Conservation (phyloP, 148 eudicot species). For the Persicaria maculosa region DNA sequence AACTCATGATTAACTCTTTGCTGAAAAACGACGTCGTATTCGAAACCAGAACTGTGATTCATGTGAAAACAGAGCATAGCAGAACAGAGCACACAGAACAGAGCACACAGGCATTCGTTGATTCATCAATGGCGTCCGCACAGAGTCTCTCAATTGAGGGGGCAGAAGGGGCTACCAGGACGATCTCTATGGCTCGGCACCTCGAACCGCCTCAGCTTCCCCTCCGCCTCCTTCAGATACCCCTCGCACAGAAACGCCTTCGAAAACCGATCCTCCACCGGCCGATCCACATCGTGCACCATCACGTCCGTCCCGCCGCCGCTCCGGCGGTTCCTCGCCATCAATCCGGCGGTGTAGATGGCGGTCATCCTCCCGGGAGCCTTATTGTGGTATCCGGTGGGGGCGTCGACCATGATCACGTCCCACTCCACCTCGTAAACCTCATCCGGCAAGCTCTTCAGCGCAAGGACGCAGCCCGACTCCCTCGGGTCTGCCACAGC, state of each 20-base stretch:
- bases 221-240: constrained; percentile 35
- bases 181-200: constrained; percentile 44
- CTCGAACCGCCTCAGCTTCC: constrained; percentile 43
- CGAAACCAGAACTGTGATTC: too few relatives aligned
- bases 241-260: constrained; percentile 47
- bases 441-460: constrained; percentile 24
- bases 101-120: too few relatives aligned
- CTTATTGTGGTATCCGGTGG: constrained; percentile 32
- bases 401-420: constrained; percentile 51
- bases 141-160: background rate
- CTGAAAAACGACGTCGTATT: too few relatives aligned
- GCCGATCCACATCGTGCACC: constrained; percentile 52
- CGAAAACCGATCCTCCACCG: constrained; percentile 42
- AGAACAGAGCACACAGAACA: too few relatives aligned
- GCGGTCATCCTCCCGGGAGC: constrained; percentile 61
- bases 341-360: constrained; percentile 48
- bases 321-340: constrained; percentile 40
- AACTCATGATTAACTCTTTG: too few relatives aligned
- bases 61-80: too few relatives aligned
- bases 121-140: background rate
- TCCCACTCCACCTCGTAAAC: constrained; percentile 52
- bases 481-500: constrained; percentile 17
- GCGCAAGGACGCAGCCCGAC: constrained; percentile 29
- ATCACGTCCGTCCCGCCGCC: constrained; percentile 49
- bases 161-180: constrained; percentile 39